These are phyloP conservation scores for Urochloa ruziziensis DNA, from an alignment of 176 grass and related monocot genomes.

Conservation along the genomic window DNA sequence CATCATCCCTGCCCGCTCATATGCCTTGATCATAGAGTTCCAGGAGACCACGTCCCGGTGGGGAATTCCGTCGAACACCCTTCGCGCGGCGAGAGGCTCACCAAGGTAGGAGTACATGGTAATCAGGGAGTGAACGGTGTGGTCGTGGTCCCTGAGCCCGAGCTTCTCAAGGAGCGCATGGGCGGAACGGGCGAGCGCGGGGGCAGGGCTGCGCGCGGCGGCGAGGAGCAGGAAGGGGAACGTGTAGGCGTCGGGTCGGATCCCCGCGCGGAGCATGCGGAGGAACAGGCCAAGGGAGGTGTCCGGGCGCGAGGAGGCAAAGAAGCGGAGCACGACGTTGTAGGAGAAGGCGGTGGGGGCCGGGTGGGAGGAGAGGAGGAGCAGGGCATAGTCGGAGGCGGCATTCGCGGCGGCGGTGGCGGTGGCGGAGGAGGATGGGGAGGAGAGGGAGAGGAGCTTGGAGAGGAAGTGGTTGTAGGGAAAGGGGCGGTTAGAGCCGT, in stretches of 20 bases:
- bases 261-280: slow-evolving; percentile 31
- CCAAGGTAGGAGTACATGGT: slow-evolving; percentile 36
- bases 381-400: slow-evolving; percentile 21
- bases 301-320: slow-evolving; percentile 7
- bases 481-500: not conserved
- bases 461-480: slow-evolving; percentile 56
- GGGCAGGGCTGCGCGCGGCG: slow-evolving; percentile 29
- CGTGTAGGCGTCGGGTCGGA: slow-evolving; percentile 40
- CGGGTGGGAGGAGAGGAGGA: slow-evolving; percentile 33
- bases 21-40: slow-evolving; percentile 41
- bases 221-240: slow-evolving; percentile 49
- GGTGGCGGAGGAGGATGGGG: not conserved
- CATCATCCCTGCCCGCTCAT: slow-evolving; percentile 8
- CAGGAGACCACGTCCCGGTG: slow-evolving; percentile 38
- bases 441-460: slow-evolving; percentile 36
- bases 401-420: not conserved
- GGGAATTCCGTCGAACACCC: slow-evolving; percentile 47
- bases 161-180: slow-evolving; percentile 43
- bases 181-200: not conserved
- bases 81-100: not conserved
- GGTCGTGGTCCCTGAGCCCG: slow-evolving; percentile 20
- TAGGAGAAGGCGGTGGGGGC: slow-evolving; percentile 35
- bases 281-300: slow-evolving; percentile 32
- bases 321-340: slow-evolving; percentile 35
- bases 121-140: slow-evolving; percentile 41